Conservation (phyloP, 2,329 filamentous ascomycete genomes). For the Cytospora chrysosperma region DNA sequence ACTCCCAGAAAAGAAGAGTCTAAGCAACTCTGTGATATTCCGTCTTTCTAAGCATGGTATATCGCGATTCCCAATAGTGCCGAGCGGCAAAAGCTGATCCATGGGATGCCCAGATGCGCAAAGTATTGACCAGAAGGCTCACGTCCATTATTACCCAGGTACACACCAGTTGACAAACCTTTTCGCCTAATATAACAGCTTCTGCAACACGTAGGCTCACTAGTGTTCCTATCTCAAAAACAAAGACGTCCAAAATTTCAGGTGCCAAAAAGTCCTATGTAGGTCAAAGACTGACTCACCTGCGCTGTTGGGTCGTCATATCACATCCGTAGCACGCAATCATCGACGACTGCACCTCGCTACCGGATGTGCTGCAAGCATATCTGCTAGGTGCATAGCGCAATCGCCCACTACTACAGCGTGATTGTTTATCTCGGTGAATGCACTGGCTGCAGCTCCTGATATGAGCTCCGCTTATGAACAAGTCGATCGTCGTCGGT, state of each 20-base stretch:
- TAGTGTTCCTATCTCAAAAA: background rate
- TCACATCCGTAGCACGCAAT: conserved; percentile 4
- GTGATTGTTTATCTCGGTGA: conserved; percentile 6
- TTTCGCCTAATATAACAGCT: too few species aligned
- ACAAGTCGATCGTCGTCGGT: background rate
- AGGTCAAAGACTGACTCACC: background rate
- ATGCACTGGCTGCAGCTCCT: background rate
- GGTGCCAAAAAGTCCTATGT: background rate
- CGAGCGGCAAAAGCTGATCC: too few species aligned
- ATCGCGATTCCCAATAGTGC: too few species aligned
- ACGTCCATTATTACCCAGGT: too few species aligned
- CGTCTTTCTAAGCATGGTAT: too few species aligned
- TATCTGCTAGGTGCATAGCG: conserved; percentile 3
- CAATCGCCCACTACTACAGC: conserved; percentile 16
- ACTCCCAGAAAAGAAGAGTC: too few species aligned
- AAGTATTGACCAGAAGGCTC: too few species aligned
- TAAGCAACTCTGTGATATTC: too few species aligned
- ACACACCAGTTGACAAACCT: too few species aligned
- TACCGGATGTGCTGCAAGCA: background rate
- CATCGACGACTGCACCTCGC: background rate
- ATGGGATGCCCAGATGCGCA: too few species aligned
- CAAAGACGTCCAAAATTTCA: background rate
- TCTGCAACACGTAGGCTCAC: background rate
- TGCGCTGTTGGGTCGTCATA: conserved; percentile 7
- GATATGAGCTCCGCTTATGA: background rate